These are phyloP conservation scores for Pestalotiopsis sp. DNA, from an alignment of 2,329 filamentous ascomycete genomes.

Conservation along the genomic window DNA sequence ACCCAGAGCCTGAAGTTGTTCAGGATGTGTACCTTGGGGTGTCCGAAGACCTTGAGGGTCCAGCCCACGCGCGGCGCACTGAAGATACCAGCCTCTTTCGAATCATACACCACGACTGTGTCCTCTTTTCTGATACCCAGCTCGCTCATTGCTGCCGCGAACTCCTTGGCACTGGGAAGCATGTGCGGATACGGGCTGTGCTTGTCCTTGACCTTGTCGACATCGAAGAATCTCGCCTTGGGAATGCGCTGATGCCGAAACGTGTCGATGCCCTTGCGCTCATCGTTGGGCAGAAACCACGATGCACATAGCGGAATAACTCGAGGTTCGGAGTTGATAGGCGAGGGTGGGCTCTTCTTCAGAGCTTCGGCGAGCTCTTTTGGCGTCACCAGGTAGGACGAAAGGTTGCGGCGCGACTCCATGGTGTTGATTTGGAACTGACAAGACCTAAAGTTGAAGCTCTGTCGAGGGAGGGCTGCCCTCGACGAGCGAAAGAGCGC, in stretches of 20 bases:
- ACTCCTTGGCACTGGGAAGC: constrained; percentile 79
- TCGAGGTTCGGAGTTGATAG: constrained; percentile 77
- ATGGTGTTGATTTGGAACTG: constrained; percentile 34
- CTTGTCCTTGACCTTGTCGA: constrained; percentile 87
- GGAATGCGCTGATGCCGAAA: constrained; percentile 86
- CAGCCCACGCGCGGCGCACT: constrained; percentile 91
- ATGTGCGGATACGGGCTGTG: constrained; percentile 93
- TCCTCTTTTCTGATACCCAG: constrained; percentile 87
- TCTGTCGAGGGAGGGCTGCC: constrained; percentile 37
- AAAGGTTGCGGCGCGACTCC: constrained; percentile 57
- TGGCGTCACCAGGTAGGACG: constrained; percentile 84
- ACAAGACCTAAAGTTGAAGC: constrained; percentile 22
- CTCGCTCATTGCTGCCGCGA: constrained; percentile 84
- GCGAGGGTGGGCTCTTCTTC: constrained; percentile 75
- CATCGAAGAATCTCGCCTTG: constrained; percentile 90
- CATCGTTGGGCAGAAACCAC: constrained; percentile 96
- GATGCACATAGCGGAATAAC: constrained; percentile 88
- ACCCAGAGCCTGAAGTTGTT: constrained; percentile 98
- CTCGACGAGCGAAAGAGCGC: constrained; percentile 43
- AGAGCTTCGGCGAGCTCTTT: constrained; percentile 79
- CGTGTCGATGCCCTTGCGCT: constrained; percentile 74
- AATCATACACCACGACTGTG: constrained; percentile 91
- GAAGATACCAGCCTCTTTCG: constrained; percentile 88
- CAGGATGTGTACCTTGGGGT: constrained; percentile 81
- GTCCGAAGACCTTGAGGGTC: constrained; percentile 90